Base-by-base conservation (phyloP, 2,329 filamentous ascomycete genomes). In the Pestalotiopsis sp. region DNA sequence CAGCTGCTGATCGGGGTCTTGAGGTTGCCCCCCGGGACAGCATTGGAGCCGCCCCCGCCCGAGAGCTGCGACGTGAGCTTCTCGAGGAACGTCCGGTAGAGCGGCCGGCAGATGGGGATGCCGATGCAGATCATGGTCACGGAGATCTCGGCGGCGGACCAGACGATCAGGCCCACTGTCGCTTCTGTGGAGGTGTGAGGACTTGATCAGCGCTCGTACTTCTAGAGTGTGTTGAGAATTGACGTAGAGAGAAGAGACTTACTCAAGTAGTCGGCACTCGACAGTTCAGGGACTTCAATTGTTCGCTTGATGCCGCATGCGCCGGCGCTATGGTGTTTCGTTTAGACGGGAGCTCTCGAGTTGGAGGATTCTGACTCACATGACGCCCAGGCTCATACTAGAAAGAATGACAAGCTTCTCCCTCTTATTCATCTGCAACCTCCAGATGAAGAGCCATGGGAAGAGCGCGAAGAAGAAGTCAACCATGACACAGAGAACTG, bases 91-190 rank as follows among this genome's bases (percentile, higher is more conserved):
- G 66, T 48, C 13, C 70, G 40, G 48, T 67, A 67, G 5, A 67
- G 14, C 3, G 73, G 72, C 1, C 70, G 71, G 26, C 69, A 73
- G n/a, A 70, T 66, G 6, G 72, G 70, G 30, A 74, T 72, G 4
- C 70, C 70, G 52, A 73, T 69, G 44, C 72, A 70, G 30, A 73
- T 70, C 40, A 74, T 63, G 10, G 70, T 74, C 6, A 70, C 70
- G 14, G 70, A 58, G 52, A 65, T 65, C 35, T 65, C 63, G 26
- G 63, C 63, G 35, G 63, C 30, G 11, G 63, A 65, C 63, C 63
- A 65, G 17, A 65, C 63, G 11, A 65, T 65, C 20, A 65, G 40
- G n/a, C 63, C 63, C 4, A 65, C 63, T 9, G 63, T 65, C 4
- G 52, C 63, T 39, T 56, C 60, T 63, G 20, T n/a, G 17, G 7